phyloP scores from a whole-genome alignment of 164 flowering plant genomes.

The Magnolia officinalis region DNA sequence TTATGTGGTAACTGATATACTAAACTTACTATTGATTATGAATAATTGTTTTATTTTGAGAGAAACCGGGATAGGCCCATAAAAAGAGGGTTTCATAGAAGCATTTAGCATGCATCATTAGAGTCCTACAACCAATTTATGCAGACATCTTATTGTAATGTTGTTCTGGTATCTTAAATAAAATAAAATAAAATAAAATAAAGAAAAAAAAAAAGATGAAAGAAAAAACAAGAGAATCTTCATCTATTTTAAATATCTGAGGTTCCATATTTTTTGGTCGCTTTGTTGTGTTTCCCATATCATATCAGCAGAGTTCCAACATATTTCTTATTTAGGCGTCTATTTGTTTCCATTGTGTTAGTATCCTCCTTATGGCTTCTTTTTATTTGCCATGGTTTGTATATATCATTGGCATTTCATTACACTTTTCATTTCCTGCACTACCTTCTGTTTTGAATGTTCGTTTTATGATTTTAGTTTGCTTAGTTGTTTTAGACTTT shows the following conservation, averaged over 20 bases:
- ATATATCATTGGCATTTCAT: no score
- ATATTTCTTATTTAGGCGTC: neutral
- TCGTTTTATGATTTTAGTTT: neutral
- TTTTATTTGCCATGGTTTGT: no score
- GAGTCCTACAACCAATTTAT: neutral
- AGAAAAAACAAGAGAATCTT: neutral
- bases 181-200: no score
- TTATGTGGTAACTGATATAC: neutral
- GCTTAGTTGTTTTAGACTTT: neutral
- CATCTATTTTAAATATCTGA: neutral
- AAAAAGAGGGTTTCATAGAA: neutral
- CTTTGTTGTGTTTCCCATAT: neutral
- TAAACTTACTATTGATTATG: neutral
- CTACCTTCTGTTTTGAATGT: neutral
- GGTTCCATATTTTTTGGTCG: neutral
- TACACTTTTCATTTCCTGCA: neutral
- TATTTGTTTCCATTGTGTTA: neutral
- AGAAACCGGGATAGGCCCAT: neutral
- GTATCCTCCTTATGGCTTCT: neutral
- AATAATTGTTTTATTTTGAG: no score
- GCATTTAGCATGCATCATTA: neutral
- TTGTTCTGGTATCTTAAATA: neutral
- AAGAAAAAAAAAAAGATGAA: neutral
- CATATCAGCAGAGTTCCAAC: neutral
- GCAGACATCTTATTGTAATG: neutral